A percentile compares a stretch with the other conserved stretches of the same genome.
Conservation (phyloP, 257 asterid species). For the Verbascum thapsus region DNA sequence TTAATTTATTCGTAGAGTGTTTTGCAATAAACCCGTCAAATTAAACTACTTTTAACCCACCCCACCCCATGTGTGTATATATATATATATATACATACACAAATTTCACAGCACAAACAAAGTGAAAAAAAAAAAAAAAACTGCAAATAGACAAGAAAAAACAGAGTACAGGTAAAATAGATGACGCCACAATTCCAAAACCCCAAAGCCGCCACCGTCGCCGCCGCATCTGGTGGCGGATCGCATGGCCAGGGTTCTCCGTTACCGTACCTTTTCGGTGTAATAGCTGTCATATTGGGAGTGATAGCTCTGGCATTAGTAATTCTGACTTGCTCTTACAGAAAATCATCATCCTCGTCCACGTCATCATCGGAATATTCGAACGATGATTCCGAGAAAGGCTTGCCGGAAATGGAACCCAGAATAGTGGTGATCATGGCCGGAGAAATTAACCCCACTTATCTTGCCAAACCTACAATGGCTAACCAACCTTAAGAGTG, state of each 20-base stretch:
- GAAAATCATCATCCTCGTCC: conserved; percentile 21
- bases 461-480: conserved; percentile 40
- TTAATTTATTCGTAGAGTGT: too few relatives aligned
- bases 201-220: conserved; percentile 27
- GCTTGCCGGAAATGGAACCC: conserved; percentile 36
- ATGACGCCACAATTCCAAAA: conserved; percentile 29
- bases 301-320: conserved; percentile 45
- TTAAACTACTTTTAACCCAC: too few relatives aligned
- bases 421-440: conserved; percentile 42
- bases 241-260: conserved; percentile 52
- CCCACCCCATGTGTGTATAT: too few relatives aligned
- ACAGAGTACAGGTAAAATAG: neutral
- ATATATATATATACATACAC: neutral
- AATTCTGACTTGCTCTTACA: conserved; percentile 47
- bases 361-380: conserved; percentile 17
- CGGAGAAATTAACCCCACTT: conserved; percentile 49
- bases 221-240: conserved; percentile 33
- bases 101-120: neutral
- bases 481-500: neutral
- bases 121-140: neutral
- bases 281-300: conserved; percentile 41
- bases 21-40: too few relatives aligned
- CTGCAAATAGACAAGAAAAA: neutral
- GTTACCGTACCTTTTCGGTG: conserved; percentile 51
- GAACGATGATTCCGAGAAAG: conserved; percentile 22